Conservation (phyloP, 2,329 filamentous ascomycete species). For the Lecanicillium sp. region DNA sequence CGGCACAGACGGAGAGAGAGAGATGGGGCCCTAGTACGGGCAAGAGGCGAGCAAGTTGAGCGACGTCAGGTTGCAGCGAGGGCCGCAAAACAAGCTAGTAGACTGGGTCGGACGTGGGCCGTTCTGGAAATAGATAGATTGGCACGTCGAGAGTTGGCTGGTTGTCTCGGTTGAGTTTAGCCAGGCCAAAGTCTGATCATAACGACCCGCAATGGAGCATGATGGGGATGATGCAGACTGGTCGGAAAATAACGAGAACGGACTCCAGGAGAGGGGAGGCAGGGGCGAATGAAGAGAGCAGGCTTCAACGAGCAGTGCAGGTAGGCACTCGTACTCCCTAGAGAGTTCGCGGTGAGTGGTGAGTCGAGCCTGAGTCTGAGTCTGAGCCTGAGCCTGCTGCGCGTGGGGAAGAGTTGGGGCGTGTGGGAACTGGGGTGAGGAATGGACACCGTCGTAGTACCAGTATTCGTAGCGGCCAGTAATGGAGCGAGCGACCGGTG, state of each 20-base stretch:
- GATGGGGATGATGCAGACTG: conserved; percentile 16
- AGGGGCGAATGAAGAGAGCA: conserved; percentile 1
- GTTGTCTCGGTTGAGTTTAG: conserved; percentile 26
- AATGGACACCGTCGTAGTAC: too few species aligned
- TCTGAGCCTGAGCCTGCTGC: background rate
- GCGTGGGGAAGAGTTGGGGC: too few species aligned
- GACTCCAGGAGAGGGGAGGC: conserved; percentile 9
- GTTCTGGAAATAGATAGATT: background rate
- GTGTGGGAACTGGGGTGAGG: too few species aligned
- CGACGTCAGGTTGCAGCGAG: conserved; percentile 4
- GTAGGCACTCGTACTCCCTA: too few species aligned
- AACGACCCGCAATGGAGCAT: conserved; percentile 26
- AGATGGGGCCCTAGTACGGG: background rate
- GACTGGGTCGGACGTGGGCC: background rate
- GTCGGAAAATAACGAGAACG: too few species aligned
- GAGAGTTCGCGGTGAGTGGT: too few species aligned
- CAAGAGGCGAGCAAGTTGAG: conserved; percentile 1
- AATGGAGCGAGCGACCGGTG: too few species aligned
- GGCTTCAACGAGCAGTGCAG: too few species aligned
- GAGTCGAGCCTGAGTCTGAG: conserved; percentile 5
- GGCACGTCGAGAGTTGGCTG: conserved; percentile 8
- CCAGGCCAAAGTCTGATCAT: conserved; percentile 24
- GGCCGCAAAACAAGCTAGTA: conserved; percentile 2
- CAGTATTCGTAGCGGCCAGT: too few species aligned
- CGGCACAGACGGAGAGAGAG: background rate